phyloP scores from a whole-genome alignment of 345 rosid genomes.

The Eutrema heterophyllum region DNA sequence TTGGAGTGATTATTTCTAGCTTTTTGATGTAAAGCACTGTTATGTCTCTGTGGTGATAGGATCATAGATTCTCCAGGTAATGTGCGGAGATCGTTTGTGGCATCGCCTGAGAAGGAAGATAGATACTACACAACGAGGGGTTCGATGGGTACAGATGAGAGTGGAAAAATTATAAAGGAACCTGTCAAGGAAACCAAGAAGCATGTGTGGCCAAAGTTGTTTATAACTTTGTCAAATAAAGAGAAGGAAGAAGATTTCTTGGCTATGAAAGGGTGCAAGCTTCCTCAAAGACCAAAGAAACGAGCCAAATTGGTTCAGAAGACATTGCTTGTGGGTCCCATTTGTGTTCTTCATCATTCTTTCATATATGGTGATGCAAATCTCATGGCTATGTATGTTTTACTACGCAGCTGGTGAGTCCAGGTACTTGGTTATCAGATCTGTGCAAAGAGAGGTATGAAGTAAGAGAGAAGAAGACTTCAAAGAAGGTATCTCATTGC shows the following conservation, averaged over 20 bases:
- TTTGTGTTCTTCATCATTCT: neutral
- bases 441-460: conserved; percentile 79
- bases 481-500: conserved; percentile 62
- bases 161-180: conserved; percentile 49
- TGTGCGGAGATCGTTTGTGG: conserved; percentile 41
- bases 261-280: conserved; percentile 95
- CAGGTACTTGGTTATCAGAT: conserved; percentile 90
- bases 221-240: conserved; percentile 70
- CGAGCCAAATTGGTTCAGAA: conserved; percentile 84
- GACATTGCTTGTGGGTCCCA: conserved; percentile 59
- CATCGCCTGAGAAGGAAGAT: conserved; percentile 76
- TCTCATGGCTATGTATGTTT: neutral
- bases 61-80: conserved; percentile 42
- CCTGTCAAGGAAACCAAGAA: conserved; percentile 56
- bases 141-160: conserved; percentile 63
- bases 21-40: neutral
- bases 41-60: conserved; percentile 36
- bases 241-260: conserved; percentile 94
- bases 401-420: conserved; percentile 67
- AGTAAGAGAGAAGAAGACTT: conserved; percentile 88
- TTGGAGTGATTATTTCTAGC: neutral
- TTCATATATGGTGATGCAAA: too few species aligned
- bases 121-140: conserved; percentile 79
- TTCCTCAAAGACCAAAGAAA: conserved; percentile 88
- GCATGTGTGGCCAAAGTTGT: conserved; percentile 71